Base-by-base conservation (phyloP, 106 monocot genomes). In the Platanthera zijinensis region DNA sequence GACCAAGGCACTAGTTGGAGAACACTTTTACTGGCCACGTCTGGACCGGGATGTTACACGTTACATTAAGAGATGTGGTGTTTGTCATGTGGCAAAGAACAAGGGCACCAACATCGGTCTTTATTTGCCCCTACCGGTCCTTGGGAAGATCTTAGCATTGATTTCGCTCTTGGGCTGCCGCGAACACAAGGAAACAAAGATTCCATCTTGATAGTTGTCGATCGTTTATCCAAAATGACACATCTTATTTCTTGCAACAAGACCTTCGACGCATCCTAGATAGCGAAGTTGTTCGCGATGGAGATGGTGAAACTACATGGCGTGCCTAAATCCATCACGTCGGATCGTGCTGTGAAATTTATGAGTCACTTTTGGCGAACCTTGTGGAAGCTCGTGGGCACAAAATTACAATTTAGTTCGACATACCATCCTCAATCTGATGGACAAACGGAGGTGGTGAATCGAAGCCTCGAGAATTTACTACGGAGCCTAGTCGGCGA, bases 161-260 rank as follows among this genome's bases (percentile, higher is more conserved):
- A n/a, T n/a, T n/a, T n/a, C n/a, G n/a, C n/a, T n/a, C n/a, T n/a
- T n/a, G n/a, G n/a, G 63, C 11, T 75, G 10, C 69, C 75, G 1
- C 3, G 47, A n/a, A 75, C 75, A 7, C 50, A 75, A 10, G 15
- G 63, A n/a, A 51, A 54, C 22, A 80, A 51, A 7, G 74, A 66
- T n/a, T 51, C 19, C 7, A 51, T 80, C 10, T 28, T 80, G 48
- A 52, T 74, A 4, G 80, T 75, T 1, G 67, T 75, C 14, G 64
- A 80, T 64, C 18, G 50, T 5, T 80, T 67, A 15, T 80, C 80
- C 5, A 80, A 80, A 67, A 74, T 80, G 80, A 64, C 73, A 10
- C 64, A 75, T 18, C 54, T 80, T 48, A 48, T 80, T 4, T 32
- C 74, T 48, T 67, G 66, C 19, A 47, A 74, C 0, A 74, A 52